Percentiles rank a stretch among this genome's conserved stretches.
Evolutionary conservation across 2,329 filamentous ascomycete genomes (phyloP).

Genomic region (Talaromyces sp.): DNA sequence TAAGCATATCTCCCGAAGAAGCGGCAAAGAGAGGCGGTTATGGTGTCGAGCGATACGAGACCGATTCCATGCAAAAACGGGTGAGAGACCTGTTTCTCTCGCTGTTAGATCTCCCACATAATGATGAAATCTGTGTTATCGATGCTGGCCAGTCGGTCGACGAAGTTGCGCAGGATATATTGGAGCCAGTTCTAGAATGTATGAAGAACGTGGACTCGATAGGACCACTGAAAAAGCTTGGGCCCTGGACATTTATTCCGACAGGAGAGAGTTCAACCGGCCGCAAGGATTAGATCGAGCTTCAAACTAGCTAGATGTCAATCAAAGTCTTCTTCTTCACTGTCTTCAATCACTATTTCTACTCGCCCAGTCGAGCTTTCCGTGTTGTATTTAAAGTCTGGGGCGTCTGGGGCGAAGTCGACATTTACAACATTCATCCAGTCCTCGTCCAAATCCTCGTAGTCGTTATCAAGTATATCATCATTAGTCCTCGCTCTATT

Average conservation of each 20-base stretch:
- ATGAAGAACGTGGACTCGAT: slow-evolving; percentile 33
- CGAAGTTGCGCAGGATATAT: slow-evolving; percentile 48
- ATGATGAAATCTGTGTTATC: slow-evolving; percentile 52
- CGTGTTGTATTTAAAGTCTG: slow-evolving; percentile 16
- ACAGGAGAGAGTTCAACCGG: slow-evolving; percentile 16
- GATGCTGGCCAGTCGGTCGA: slow-evolving; percentile 54
- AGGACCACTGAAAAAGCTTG: slow-evolving; percentile 36
- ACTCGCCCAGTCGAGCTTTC: slow-evolving; percentile 25
- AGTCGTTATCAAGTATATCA: slow-evolving; percentile 11
- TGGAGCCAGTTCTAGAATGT: slow-evolving; percentile 27
- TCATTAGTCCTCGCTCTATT: slow-evolving; percentile 6
- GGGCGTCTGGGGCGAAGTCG: slow-evolving; percentile 30
- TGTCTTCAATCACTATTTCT: slow-evolving; percentile 44
- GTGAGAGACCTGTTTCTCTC: slow-evolving; percentile 71
- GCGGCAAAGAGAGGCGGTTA: slow-evolving; percentile 78
- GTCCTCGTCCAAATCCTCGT: slow-evolving; percentile 31
- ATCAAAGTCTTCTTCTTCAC: slow-evolving; percentile 14
- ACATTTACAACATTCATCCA: slow-evolving; percentile 31
- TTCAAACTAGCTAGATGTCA: slow-evolving; percentile 5
- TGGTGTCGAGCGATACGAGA: slow-evolving; percentile 86
- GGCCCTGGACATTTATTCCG: slow-evolving; percentile 26
- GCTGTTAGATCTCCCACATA: slow-evolving; percentile 48
- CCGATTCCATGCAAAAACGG: slow-evolving; percentile 72
- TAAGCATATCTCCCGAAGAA: slow-evolving; percentile 72
- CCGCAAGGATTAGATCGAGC: background rate